Evolutionary conservation across 2,329 filamentous ascomycete species (phyloP), one percentile per base, ranked within the genome.

Genomic region (Metarhizium sp.): DNA sequence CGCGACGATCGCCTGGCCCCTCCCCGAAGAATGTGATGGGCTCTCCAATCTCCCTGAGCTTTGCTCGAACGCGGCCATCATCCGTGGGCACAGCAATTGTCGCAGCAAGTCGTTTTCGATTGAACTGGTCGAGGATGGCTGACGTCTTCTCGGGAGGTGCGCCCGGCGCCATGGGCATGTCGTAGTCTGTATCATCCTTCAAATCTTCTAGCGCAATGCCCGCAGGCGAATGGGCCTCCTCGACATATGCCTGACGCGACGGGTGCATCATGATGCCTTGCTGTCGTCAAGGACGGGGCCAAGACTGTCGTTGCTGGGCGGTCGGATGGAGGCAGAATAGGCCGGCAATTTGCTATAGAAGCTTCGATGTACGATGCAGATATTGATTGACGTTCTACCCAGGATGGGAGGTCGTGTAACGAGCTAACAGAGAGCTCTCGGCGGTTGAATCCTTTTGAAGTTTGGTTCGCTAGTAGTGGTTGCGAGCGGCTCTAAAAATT

Each of bases 11-110:
- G 30, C 82, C 85, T 1, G 86, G 86, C 0, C 89, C 90, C 73
- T 99, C 94, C 57, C 92, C 94, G 61, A 99, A 99, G 0, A 97
- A 78, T 0, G 92, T 99, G 55, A 97, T 85, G 11, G 94, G 94
- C 67, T 99, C 88, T n/a, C 89, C 90, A 60, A 96, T 79, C 64
- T 94, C 87, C 61, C 94, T 85, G 57, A 97, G 79, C 61, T 83
- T 85, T 42, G 84, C 78, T 58, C 91, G 88, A 50, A 99, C 92
- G 64, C 88, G 84, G 59, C 81, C 85, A 75, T 99, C 94, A 69
- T 96, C 92, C 54, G 95, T 99, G 0, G 92, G 94, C 3, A 99
- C 94, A 13, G 88, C 87, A 63, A 97, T 89, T 11, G 88, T 87
- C 18, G 91, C 91, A 11, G 91, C 92, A 66, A 90, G 82, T 65